These are phyloP conservation scores for Wallacemonas sp. DNA, from an alignment of 208 protist genomes.

Conservation along the genomic window DNA sequence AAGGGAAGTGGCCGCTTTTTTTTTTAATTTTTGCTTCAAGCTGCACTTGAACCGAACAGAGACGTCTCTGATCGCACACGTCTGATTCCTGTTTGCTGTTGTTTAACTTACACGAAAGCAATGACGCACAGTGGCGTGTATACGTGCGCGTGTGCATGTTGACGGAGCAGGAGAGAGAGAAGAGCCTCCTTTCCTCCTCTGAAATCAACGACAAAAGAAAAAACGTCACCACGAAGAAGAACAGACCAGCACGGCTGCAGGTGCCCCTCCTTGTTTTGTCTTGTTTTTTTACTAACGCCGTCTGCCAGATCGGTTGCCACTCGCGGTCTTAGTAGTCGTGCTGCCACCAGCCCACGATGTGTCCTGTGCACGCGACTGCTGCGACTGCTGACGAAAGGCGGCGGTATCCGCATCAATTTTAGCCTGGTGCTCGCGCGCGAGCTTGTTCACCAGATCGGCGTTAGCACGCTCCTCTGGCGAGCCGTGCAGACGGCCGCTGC, in stretches of 20 bases:
- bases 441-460: constrained; percentile 66
- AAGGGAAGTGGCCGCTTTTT: too few species aligned
- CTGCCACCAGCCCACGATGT: constrained; percentile 57
- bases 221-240: not conserved
- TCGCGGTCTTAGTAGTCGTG: not conserved
- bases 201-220: not conserved
- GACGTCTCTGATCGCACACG: too few species aligned
- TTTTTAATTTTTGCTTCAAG: too few species aligned
- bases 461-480: constrained; percentile 73
- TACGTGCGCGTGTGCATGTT: too few species aligned
- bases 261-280: not conserved
- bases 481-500: constrained; percentile 79
- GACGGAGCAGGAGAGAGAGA: too few species aligned
- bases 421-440: constrained; percentile 68
- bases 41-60: too few species aligned
- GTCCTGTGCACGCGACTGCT: constrained; percentile 50
- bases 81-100: too few species aligned
- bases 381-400: constrained; percentile 40
- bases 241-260: not conserved
- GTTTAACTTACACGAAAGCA: not conserved
- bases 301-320: not conserved
- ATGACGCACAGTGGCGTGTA: not conserved
- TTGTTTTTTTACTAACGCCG: not conserved
- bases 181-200: too few species aligned
- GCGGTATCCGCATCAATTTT: constrained; percentile 53